These are phyloP conservation scores for Picea engelmannii DNA, from an alignment of 83 land plant species.

Conservation along the genomic window DNA sequence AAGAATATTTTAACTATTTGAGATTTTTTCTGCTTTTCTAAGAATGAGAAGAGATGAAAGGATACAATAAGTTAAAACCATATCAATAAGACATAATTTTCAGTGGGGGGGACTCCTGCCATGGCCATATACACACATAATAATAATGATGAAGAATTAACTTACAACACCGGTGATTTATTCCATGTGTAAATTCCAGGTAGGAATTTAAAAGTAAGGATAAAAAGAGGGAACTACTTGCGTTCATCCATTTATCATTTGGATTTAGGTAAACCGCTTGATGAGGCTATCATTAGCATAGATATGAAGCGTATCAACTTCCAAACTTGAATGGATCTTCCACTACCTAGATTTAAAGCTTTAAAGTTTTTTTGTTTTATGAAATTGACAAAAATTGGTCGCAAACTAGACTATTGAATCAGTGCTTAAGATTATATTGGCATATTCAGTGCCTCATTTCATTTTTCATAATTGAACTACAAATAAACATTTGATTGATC, in stretches of 20 bases:
- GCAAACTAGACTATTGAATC: conserved; percentile 94
- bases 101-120: conserved; percentile 68
- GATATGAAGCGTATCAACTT: too few species aligned
- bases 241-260: conserved; percentile 46
- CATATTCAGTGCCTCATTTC: conserved; percentile 78
- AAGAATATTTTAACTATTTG: too few species aligned
- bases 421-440: conserved; percentile 75
- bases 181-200: too few species aligned
- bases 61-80: too few species aligned
- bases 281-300: conserved; percentile 53
- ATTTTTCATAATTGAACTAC: neutral
- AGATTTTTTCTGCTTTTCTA: too few species aligned
- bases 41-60: too few species aligned
- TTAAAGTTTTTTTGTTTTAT: too few species aligned
- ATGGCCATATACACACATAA: conserved; percentile 78
- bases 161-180: too few species aligned
- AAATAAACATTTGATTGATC: neutral
- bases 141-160: neutral
- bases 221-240: conserved; percentile 34
- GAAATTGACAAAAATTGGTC: conserved; percentile 75
- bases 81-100: too few species aligned
- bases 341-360: too few species aligned
- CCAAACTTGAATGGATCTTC: too few species aligned
- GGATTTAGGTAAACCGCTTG: conserved; percentile 80
- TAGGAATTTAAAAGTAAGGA: neutral